Conservation (phyloP, 164 flowering plant species). For the Nelumbo lutea region DNA sequence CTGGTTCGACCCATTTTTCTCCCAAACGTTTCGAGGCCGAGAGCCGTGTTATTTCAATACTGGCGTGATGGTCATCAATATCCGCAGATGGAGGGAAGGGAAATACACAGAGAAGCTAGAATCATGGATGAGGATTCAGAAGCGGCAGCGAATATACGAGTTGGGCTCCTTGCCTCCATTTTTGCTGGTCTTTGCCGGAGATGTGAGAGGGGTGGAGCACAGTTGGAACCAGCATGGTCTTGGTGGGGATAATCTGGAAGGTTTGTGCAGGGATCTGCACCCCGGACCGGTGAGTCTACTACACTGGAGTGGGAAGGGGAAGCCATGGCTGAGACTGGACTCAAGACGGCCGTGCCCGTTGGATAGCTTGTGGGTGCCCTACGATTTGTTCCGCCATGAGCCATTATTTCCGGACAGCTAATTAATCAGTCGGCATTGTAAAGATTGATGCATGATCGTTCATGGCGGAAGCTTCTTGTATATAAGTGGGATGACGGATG, state of each 20-base stretch:
- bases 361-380: slow-evolving; percentile 20
- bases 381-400: slow-evolving; percentile 13
- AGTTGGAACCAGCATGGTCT: slow-evolving; percentile 7
- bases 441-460: too few species aligned
- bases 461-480: too few species aligned
- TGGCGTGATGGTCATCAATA: slow-evolving; percentile 47
- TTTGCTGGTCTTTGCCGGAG: slow-evolving; percentile 19
- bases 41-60: slow-evolving; percentile 46
- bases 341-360: slow-evolving; percentile 18
- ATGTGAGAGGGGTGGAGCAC: slow-evolving; percentile 16
- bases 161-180: slow-evolving; percentile 21
- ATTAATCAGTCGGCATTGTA: background rate
- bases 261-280: slow-evolving; percentile 17
- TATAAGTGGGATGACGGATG: too few species aligned
- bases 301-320: slow-evolving; percentile 18
- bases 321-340: too few species aligned
- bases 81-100: slow-evolving; percentile 32
- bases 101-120: slow-evolving; percentile 32
- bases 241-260: slow-evolving; percentile 18
- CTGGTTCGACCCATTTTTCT: slow-evolving; percentile 33
- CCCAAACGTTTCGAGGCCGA: slow-evolving; percentile 29
- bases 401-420: slow-evolving; percentile 6
- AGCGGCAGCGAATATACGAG: slow-evolving; percentile 16
- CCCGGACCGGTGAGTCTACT: slow-evolving; percentile 21
- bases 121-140: slow-evolving; percentile 44